Evolutionary conservation across 2,329 filamentous ascomycete species (phyloP).

Genomic region (Colletotrichum australisinense): DNA sequence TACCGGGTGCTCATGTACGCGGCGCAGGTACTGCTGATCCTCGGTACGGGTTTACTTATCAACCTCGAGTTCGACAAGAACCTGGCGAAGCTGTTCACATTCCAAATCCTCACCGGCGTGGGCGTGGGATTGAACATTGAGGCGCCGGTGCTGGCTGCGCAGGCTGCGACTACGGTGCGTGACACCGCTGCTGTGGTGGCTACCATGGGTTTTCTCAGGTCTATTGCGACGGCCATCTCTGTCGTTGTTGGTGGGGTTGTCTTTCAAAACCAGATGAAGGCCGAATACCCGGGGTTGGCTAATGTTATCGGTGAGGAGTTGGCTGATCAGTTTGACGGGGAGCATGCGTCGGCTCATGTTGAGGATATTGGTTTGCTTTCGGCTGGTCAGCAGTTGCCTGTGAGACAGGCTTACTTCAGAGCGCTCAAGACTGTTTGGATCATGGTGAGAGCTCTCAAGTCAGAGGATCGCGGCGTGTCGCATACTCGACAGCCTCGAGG

Average conservation of each 20-base stretch:
- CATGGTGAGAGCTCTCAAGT: conserved; percentile 28
- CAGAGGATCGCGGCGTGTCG: background rate
- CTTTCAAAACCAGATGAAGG: conserved; percentile 80
- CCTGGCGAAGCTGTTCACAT: conserved; percentile 68
- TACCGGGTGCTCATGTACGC: conserved; percentile 71
- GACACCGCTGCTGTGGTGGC: conserved; percentile 78
- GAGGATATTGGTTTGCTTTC: background rate
- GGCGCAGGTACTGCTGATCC: conserved; percentile 68
- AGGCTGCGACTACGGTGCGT: conserved; percentile 68
- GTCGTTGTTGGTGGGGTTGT: conserved; percentile 81
- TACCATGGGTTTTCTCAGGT: conserved; percentile 75
- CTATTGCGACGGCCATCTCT: conserved; percentile 74
- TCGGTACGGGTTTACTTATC: conserved; percentile 74
- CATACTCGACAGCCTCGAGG: background rate
- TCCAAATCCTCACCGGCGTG: conserved; percentile 71
- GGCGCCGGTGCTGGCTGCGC: conserved; percentile 74
- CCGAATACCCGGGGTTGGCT: conserved; percentile 60
- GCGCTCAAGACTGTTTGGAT: conserved; percentile 43
- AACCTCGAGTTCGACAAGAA: conserved; percentile 68
- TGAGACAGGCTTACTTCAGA: conserved; percentile 41
- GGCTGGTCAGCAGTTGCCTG: conserved; percentile 36
- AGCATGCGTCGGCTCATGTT: conserved; percentile 52
- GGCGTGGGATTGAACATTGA: conserved; percentile 78
- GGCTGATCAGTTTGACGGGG: conserved; percentile 64
- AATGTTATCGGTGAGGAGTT: conserved; percentile 60